phyloP scores from a whole-genome alignment of 495 filamentous ascomycete species.

The Hypoxylon perforatum region DNA sequence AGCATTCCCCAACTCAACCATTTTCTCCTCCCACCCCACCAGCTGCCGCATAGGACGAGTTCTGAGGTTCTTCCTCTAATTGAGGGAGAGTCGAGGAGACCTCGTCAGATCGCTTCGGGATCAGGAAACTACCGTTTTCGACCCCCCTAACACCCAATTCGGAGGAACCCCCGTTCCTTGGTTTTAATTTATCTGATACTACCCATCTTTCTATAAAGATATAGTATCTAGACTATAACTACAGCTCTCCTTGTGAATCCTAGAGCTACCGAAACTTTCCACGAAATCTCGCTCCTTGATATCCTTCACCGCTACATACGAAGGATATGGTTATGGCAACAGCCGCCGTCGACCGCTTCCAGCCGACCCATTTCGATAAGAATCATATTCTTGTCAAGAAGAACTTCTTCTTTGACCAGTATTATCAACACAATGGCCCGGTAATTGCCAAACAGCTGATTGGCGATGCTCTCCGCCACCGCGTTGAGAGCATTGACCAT shows the following conservation, averaged over 20 bases:
- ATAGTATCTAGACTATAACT: slow-evolving; percentile 27
- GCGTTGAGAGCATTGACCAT: slow-evolving; percentile 82
- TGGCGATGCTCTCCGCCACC: slow-evolving; percentile 80
- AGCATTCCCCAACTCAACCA: slow-evolving; percentile 66
- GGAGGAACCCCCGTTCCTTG: slow-evolving; percentile 43
- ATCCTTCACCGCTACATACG: slow-evolving; percentile 36
- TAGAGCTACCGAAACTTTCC: slow-evolving; percentile 22
- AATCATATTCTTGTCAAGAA: slow-evolving; percentile 60
- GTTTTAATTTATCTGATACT: slow-evolving; percentile 30
- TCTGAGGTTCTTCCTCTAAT: slow-evolving; percentile 95
- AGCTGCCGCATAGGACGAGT: slow-evolving; percentile 99
- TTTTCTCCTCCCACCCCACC: slow-evolving; percentile 67
- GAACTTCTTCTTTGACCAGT: slow-evolving; percentile 49
- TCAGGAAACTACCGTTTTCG: slow-evolving; percentile 81
- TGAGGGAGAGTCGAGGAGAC: slow-evolving; percentile 93
- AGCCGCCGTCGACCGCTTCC: slow-evolving; percentile 57
- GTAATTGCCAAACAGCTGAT: slow-evolving; percentile 69
- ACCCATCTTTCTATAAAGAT: slow-evolving; percentile 29
- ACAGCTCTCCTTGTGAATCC: slow-evolving; percentile 24
- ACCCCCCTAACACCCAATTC: slow-evolving; percentile 80
- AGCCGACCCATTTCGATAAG: slow-evolving; percentile 54
- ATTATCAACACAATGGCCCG: slow-evolving; percentile 50
- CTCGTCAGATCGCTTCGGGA: slow-evolving; percentile 84
- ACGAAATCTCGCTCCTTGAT: slow-evolving; percentile 17
- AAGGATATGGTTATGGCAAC: slow-evolving; percentile 68